Conservation (phyloP, 2,329 filamentous ascomycete species). For the Aspergillus carbonarius region DNA sequence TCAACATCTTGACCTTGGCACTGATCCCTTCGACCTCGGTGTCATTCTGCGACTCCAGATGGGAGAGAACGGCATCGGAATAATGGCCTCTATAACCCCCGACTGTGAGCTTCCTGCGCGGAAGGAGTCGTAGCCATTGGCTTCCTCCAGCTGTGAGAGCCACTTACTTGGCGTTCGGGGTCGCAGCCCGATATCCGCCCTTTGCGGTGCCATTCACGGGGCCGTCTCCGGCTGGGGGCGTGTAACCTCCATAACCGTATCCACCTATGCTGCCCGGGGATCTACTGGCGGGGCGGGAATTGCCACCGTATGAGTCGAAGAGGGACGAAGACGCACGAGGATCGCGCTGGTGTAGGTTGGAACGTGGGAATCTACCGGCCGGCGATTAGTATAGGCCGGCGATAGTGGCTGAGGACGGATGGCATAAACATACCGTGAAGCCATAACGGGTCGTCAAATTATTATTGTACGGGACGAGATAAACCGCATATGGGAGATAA, state of each 20-base stretch:
- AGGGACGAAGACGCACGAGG: conserved; percentile 69
- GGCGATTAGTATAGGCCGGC: neutral
- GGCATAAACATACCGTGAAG: conserved; percentile 34
- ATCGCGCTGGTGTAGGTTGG: conserved; percentile 66
- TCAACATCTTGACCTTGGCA: conserved; percentile 84
- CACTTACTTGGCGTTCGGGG: conserved; percentile 66
- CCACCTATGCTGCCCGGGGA: conserved; percentile 53
- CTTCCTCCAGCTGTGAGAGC: neutral
- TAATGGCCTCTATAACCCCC: conserved; percentile 71
- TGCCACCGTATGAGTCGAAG: conserved; percentile 70
- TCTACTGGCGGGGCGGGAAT: conserved; percentile 43
- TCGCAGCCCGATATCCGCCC: conserved; percentile 57
- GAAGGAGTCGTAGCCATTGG: neutral
- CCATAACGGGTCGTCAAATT: conserved; percentile 26
- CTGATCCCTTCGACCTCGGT: conserved; percentile 84
- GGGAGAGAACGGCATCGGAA: conserved; percentile 84
- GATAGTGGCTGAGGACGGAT: neutral
- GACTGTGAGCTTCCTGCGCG: neutral
- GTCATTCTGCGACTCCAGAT: conserved; percentile 95
- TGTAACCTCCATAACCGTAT: conserved; percentile 43
- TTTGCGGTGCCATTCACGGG: conserved; percentile 26
- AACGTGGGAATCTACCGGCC: conserved; percentile 61
- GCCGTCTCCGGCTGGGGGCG: conserved; percentile 25
- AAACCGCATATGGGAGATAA: neutral
- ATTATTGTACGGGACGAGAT: neutral